These are phyloP conservation scores for Cryptococcus maquisensis DNA, from an alignment of 1,284 basidiomycete species.

Conservation along the genomic window DNA sequence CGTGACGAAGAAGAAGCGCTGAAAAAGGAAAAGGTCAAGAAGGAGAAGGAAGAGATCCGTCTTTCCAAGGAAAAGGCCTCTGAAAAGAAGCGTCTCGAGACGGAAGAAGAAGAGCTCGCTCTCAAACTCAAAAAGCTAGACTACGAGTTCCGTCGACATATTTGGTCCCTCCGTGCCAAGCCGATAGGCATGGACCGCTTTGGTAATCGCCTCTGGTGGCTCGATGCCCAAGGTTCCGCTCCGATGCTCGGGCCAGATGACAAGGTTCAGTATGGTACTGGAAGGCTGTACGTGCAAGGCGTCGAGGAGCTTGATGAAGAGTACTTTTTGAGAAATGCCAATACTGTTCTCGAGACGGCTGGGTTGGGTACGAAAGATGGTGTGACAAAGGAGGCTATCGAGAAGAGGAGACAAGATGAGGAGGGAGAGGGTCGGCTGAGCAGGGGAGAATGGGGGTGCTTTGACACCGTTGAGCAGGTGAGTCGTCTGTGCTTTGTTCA, in stretches of 20 bases:
- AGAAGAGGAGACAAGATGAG: constrained; percentile 67
- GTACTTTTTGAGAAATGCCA: constrained; percentile 50
- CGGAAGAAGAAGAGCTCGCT: constrained; percentile 76
- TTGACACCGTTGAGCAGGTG: constrained; percentile 81
- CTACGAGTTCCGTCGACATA: constrained; percentile 82
- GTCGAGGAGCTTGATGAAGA: constrained; percentile 74
- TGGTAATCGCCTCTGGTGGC: constrained; percentile 95
- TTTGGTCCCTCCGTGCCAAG: constrained; percentile 76
- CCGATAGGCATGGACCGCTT: constrained; percentile 90
- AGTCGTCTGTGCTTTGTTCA: constrained; percentile 14
- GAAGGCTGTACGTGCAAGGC: constrained; percentile 84
- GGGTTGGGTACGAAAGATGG: constrained; percentile 45
- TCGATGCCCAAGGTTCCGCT: constrained; percentile 87
- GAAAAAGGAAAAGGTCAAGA: constrained; percentile 58
- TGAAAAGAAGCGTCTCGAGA: constrained; percentile 75
- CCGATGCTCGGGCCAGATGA: constrained; percentile 63
- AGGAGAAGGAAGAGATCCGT: constrained; percentile 33
- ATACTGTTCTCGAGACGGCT: constrained; percentile 50
- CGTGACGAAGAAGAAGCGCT: constrained; percentile 56
- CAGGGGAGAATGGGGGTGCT: constrained; percentile 82
- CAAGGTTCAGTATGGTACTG: constrained; percentile 72
- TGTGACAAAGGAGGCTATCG: constrained; percentile 44
- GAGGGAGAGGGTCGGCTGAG: constrained; percentile 63
- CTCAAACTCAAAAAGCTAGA: constrained; percentile 79
- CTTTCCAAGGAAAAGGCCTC: constrained; percentile 23